A percentile compares a stretch with the other conserved stretches of the same genome.
These are phyloP conservation scores for Fusarium guadeloupense DNA, from an alignment of 2,329 filamentous ascomycete species.

Conservation along the genomic window DNA sequence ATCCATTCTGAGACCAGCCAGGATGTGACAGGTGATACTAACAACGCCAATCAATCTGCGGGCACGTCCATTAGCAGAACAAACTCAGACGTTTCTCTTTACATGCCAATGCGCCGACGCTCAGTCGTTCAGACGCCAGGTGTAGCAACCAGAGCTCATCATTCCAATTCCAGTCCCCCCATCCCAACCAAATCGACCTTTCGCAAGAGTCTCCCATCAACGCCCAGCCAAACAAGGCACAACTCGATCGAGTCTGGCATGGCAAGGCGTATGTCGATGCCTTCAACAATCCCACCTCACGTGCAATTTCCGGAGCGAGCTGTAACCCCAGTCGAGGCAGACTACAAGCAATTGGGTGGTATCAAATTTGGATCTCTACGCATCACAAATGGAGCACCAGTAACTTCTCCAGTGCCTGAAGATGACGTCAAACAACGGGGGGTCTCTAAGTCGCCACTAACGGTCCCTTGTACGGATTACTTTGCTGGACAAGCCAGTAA, in stretches of 20 bases:
- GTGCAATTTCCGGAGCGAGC: slow-evolving; percentile 39
- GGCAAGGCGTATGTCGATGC: slow-evolving; percentile 49
- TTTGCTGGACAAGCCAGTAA: slow-evolving; percentile 15
- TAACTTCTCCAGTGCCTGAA: slow-evolving; percentile 52
- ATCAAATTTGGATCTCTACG: slow-evolving; percentile 70
- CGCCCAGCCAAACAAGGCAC: slow-evolving; percentile 51
- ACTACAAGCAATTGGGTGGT: slow-evolving; percentile 68
- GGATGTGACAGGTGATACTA: slow-evolving; percentile 38
- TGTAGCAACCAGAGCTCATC: slow-evolving; percentile 56
- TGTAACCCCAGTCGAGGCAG: slow-evolving; percentile 58
- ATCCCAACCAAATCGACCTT: slow-evolving; percentile 47
- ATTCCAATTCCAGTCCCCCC: slow-evolving; percentile 29
- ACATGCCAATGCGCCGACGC: slow-evolving; percentile 58
- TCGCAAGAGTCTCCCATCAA: slow-evolving; percentile 51
- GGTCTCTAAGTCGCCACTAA: slow-evolving; percentile 8
- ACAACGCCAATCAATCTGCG: slow-evolving; percentile 29
- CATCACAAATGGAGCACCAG: slow-evolving; percentile 68
- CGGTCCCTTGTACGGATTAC: slow-evolving; percentile 9
- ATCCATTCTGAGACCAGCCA: slow-evolving; percentile 23
- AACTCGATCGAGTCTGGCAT: slow-evolving; percentile 52
- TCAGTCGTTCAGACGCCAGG: slow-evolving; percentile 61
- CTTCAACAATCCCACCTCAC: slow-evolving; percentile 29
- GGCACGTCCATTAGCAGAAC: slow-evolving; percentile 39
- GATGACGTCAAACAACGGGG: slow-evolving; percentile 17
- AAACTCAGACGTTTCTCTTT: slow-evolving; percentile 60